These are phyloP conservation scores for Aegilops speltoides DNA, from an alignment of 176 grass and related monocot species.

Conservation along the genomic window DNA sequence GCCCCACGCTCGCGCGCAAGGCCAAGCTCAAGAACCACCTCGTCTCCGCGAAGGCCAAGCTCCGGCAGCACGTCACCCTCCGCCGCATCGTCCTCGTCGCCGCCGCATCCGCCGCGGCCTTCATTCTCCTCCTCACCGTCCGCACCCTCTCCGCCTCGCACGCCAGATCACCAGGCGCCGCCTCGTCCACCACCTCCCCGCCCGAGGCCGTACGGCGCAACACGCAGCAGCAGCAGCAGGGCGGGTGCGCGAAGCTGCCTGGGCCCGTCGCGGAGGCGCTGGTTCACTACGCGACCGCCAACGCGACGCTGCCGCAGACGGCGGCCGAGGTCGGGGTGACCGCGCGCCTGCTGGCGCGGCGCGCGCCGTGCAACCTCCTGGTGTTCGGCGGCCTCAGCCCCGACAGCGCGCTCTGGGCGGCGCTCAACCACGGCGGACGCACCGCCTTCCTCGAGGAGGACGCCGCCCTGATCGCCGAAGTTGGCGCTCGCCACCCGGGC, in stretches of 20 bases:
- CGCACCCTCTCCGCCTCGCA: constrained; percentile 32
- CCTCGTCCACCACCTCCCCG: neutral
- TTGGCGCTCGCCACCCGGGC: neutral
- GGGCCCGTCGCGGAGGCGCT: constrained; percentile 32
- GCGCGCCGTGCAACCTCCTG: constrained; percentile 67
- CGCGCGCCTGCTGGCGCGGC: constrained; percentile 37
- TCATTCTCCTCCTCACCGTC: constrained; percentile 44
- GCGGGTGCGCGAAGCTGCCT: constrained; percentile 32
- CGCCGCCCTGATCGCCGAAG: constrained; percentile 7
- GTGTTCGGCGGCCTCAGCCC: constrained; percentile 53
- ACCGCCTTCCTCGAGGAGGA: constrained; percentile 73
- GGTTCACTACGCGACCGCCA: constrained; percentile 55
- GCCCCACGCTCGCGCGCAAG: constrained; percentile 50
- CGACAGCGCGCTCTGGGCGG: constrained; percentile 59
- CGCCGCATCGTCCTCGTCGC: constrained; percentile 42
- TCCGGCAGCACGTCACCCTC: constrained; percentile 49
- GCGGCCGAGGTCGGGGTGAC: constrained; percentile 39
- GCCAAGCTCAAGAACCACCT: constrained; percentile 55
- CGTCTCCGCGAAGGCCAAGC: constrained; percentile 54
- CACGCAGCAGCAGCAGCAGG: neutral
- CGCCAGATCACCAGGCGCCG: neutral
- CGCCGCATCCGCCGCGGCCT: constrained; percentile 26
- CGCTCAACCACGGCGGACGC: constrained; percentile 77
- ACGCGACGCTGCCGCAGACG: constrained; percentile 40
- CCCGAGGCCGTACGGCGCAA: neutral